Evolutionary conservation across 768 basidiomycete species (phyloP).

Genomic region (Astraeus odoratus): DNA sequence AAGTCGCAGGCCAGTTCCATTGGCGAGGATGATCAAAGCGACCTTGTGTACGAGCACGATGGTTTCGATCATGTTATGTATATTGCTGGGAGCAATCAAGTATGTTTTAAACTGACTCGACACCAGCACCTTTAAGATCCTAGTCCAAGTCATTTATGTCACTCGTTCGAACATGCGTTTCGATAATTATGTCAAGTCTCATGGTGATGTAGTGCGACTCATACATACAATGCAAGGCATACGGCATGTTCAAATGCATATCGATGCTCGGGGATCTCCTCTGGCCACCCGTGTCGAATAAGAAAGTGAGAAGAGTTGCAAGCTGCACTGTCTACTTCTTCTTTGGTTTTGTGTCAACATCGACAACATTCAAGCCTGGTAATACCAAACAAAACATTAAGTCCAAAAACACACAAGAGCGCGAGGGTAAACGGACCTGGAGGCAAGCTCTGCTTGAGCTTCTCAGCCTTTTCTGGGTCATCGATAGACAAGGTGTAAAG

Average conservation of each 20-base stretch:
- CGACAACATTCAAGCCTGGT: constrained; percentile 63
- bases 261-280: constrained; percentile 6
- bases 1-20: neutral
- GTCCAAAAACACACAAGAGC: neutral
- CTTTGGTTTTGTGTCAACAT: constrained; percentile 62
- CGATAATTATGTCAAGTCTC: constrained; percentile 2
- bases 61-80: constrained; percentile 16
- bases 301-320: constrained; percentile 6
- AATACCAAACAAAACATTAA: neutral
- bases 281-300: constrained; percentile 1
- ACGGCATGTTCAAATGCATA: constrained; percentile 14
- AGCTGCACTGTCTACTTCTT: constrained; percentile 59
- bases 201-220: constrained; percentile 12
- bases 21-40: constrained; percentile 10
- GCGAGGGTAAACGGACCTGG: constrained; percentile 60
- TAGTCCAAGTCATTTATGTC: no score
- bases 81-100: constrained; percentile 13
- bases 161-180: neutral
- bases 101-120: constrained; percentile 16
- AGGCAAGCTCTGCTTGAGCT: constrained; percentile 90
- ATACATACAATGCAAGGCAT: constrained; percentile 16
- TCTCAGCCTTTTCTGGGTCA: constrained; percentile 98
- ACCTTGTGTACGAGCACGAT: constrained; percentile 16
- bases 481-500: constrained; percentile 95
- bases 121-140: neutral